Percentiles rank a stretch among this genome's conserved stretches.
These are phyloP conservation scores for Gillenia trifoliata DNA, from an alignment of 306 rosid species.

Conservation along the genomic window DNA sequence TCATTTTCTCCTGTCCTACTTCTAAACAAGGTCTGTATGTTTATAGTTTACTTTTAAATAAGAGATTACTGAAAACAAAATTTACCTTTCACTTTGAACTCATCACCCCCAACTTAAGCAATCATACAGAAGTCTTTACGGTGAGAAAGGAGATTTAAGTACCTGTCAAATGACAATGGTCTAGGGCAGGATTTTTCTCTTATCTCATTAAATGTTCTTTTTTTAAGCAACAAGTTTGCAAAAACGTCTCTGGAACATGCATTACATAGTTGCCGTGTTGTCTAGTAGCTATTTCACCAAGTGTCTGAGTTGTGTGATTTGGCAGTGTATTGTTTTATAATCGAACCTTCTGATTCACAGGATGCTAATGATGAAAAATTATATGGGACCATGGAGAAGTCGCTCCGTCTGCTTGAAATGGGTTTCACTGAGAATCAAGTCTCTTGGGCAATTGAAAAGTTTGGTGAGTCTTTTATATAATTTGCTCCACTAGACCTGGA, in stretches of 20 bases:
- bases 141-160: background rate
- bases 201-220: background rate
- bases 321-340: background rate
- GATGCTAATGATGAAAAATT: slow-evolving; percentile 43
- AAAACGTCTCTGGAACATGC: background rate
- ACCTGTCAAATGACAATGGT: background rate
- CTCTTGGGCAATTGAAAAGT: slow-evolving; percentile 73
- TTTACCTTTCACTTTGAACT: background rate
- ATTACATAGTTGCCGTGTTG: background rate
- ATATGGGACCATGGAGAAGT: slow-evolving; percentile 84
- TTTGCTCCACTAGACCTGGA: background rate
- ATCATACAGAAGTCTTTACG: background rate
- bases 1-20: background rate
- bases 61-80: background rate
- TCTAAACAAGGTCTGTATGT: background rate
- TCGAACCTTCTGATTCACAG: slow-evolving; percentile 31
- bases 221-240: background rate
- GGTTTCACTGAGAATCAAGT: slow-evolving; percentile 91
- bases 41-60: background rate
- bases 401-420: slow-evolving; percentile 84
- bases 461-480: slow-evolving; percentile 52
- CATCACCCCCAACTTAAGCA: background rate
- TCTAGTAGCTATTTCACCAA: background rate
- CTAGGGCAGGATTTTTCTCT: background rate
- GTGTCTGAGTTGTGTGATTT: background rate